Evolutionary conservation across 805 yeast species (phyloP).

Genomic region (Lipomyces spencermartinsiae): DNA sequence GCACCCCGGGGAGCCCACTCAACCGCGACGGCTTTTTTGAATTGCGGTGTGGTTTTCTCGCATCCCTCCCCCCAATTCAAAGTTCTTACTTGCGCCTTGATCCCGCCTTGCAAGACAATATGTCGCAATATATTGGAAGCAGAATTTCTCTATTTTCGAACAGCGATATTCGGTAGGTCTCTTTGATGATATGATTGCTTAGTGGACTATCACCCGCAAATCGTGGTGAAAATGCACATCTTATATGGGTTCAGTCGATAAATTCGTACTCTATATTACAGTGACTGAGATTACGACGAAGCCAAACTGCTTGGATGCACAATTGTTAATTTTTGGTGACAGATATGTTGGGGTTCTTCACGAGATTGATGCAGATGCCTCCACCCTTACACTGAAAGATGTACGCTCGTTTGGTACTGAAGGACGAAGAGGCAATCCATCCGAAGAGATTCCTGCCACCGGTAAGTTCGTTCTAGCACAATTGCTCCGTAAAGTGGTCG

Average conservation of each 20-base stretch:
- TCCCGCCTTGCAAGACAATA: slow-evolving; percentile 43
- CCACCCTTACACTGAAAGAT: slow-evolving; percentile 81
- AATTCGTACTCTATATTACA: not conserved
- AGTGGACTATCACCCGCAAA: not conserved
- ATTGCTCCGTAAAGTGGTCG: not conserved
- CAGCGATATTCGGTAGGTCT: slow-evolving; percentile 66
- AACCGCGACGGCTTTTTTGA: not conserved
- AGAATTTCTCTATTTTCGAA: slow-evolving; percentile 80
- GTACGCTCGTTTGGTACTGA: slow-evolving; percentile 92
- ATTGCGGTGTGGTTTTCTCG: not conserved
- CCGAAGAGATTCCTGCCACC: slow-evolving; percentile 74
- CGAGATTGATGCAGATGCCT: slow-evolving; percentile 84
- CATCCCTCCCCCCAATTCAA: not conserved
- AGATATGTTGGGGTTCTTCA: slow-evolving; percentile 91
- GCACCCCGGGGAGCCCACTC: no score
- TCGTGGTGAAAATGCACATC: not conserved
- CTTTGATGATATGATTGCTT: not conserved
- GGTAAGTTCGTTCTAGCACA: slow-evolving; percentile 26
- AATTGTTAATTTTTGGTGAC: slow-evolving; percentile 18
- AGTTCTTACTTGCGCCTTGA: not conserved
- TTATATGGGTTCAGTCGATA: not conserved
- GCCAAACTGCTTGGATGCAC: not conserved
- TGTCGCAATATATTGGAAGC: slow-evolving; percentile 94
- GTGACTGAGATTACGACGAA: not conserved
- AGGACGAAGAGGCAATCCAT: slow-evolving; percentile 77